Conservation (phyloP, 495 filamentous ascomycete species). For the Hypoxylon intermedium region DNA sequence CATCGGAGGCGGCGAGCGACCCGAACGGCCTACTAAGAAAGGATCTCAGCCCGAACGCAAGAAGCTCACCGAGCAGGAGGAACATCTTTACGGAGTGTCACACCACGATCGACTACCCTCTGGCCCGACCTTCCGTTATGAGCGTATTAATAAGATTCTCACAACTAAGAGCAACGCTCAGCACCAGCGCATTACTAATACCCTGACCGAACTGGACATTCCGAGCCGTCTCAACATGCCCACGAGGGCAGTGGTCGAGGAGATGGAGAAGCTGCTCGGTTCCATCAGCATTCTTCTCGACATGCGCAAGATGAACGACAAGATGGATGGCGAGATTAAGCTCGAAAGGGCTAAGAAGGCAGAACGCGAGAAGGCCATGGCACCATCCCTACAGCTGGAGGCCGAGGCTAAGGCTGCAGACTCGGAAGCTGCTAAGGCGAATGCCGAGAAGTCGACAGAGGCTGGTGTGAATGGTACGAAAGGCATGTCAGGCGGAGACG, state of each 20-base stretch:
- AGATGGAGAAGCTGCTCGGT: conserved; percentile 80
- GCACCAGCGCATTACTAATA: conserved; percentile 77
- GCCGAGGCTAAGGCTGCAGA: conserved; percentile 20
- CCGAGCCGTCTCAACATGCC: conserved; percentile 83
- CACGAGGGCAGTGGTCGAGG: conserved; percentile 76
- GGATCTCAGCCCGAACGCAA: conserved; percentile 62
- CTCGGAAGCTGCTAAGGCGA: neutral
- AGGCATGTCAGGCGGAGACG: conserved; percentile 24
- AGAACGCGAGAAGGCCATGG: conserved; percentile 60
- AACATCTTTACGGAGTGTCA: conserved; percentile 79
- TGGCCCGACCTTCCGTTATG: conserved; percentile 77
- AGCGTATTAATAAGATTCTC: conserved; percentile 81
- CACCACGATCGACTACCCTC: conserved; percentile 85
- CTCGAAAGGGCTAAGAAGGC: conserved; percentile 70
- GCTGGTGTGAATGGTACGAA: neutral
- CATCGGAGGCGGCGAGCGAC: conserved; percentile 51
- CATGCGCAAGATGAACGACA: conserved; percentile 81
- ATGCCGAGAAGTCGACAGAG: conserved; percentile 37
- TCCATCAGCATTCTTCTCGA: conserved; percentile 81
- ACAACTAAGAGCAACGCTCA: conserved; percentile 84
- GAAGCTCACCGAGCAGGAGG: conserved; percentile 75
- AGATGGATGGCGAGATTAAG: conserved; percentile 82
- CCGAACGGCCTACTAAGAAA: conserved; percentile 59
- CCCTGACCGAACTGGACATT: conserved; percentile 80
- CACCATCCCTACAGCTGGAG: conserved; percentile 17